Evolutionary conservation across 805 yeast genomes (phyloP), one percentile per base, ranked within the genome.

Genomic region (Pichia rugopelliculosa): DNA sequence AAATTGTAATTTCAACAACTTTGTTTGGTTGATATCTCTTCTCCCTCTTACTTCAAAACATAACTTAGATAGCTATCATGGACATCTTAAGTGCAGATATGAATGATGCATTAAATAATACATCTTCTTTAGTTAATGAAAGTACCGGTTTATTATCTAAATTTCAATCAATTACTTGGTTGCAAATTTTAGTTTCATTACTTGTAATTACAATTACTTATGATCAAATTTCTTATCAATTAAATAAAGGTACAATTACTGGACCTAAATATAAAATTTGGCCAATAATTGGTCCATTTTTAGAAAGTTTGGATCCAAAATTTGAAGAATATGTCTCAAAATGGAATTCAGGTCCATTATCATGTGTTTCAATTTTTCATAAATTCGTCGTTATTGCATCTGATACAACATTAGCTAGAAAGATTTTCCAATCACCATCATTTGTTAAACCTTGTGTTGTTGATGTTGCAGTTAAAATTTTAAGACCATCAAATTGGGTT

Each of bases 361-460:
- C 96, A 13, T 93, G 99, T 73, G 99, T 93, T 42, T 90, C 97
- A 2, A 93, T 93, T 52, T 93, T 93, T 76, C 99, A 93, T 74
- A 93, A 93, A 71, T 91, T 91, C 61, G 99, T 93, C 38, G 95
- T 93, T 44, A 87, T 91, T 66, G 96, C 96, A 8, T 82, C 93
- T 12, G 75, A 82, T 24, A 81, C 96, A 62, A 96, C 89, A 57
- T 72, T 90, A 52, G 85, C 96, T 26, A 80, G 97, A 65, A 90
- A 90, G 60, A 80, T 89, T 51, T 75, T 91, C 59, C 82, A 79
- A 61, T 80, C 95, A 18, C 95, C 96, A 36, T 75, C 79, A 42
- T 93, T 76, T 61, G 97, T 89, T 52, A 89, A 89, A 67, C 99
- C 99, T 6, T 93, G 99, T 71, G 96, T 93, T 51, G 99, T 93